Base-by-base conservation (phyloP, 208 protist species). In the Perkinsela sp. region DNA sequence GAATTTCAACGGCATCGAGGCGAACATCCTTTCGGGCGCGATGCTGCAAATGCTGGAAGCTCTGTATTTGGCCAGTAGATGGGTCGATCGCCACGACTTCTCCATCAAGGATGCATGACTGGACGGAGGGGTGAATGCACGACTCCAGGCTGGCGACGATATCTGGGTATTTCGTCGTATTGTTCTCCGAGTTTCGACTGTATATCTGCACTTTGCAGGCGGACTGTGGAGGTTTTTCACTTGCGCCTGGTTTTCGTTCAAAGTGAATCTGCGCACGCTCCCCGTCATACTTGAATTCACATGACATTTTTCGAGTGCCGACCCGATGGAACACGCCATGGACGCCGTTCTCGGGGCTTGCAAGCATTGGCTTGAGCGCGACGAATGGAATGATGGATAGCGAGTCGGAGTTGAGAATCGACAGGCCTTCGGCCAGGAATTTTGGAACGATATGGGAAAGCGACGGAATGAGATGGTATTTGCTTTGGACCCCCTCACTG, bases 231-330 rank as follows among this genome's bases (percentile, higher is more conserved):
- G n/a, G n/a, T 15, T 22, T 15, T 48, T 69, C 28, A 15, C 68
- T 15, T 29, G 2, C 28, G 15, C 78, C 80, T 1, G 77, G 75
- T 32, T 68, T 77, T n/a, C 77, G 67, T 28, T 76, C 67, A 74
- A 90, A 93, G 74, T 94, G 90, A 71, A 94, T 89, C 78, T 96
- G 94, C 6, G 90, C 92, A 0, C 96, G 75, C 82, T 99, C 94
- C 13, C 97, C 97, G 79, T 99, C 97, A 76, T 99, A 99, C 78
- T 99, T 99, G 78, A 95, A 99, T 78, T 99, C 97, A 68, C 93
- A 97, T 1, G 94, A 98, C 75, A 98, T 98, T 1, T 73, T 66
- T 67, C 78, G 82, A 15, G 76, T 80, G 30, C 88, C 75, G 72
- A 93, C 78, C 2, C 89, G 80, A 65, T 89, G 74, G 13, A 92